Evolutionary conservation across 108 stramenopile genomes (phyloP), one percentile per base, ranked within the genome.

Genomic region (Nannochloropsis granulata): DNA sequence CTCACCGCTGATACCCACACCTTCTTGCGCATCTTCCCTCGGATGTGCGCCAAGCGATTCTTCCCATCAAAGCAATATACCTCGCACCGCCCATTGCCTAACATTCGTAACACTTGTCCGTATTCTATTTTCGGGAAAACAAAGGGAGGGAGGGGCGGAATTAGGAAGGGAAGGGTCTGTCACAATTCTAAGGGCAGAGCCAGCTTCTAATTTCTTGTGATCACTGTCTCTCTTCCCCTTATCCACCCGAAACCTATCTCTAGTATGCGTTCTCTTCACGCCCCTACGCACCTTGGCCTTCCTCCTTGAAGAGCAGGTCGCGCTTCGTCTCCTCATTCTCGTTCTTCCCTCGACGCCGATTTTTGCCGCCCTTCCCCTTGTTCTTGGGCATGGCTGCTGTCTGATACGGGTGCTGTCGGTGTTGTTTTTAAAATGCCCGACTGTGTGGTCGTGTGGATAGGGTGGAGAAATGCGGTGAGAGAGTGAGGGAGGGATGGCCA

Each of bases 21-120:
- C 95, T 99, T 97, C 89, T 97, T 99, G 44, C 98, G 91, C 98
- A 99, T 99, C 91, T 98, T 99, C 44, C 98, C 98, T 81, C 98
- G 95, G 90, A 99, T 99, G 90, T 98, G 97, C 43, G 97, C 97
- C 86, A 98, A 90, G 26, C 98, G 93, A 25, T 96, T 97, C 79
- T 96, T 95, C 83, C 97, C 97, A 89, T 99, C 98, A 91, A 95
- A 99, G 87, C 98, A 99, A 88, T 96, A 96, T 86, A 96, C 95
- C 91, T 98, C 97, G 82, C 96, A 96, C 24, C 98, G 93, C 42
- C 97, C 97, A 87, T 98, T 98, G 24, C 98, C 98, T 80, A 99
- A 93, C 98, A 99, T 99, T 83, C 95, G 92, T 25, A 98, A 92
- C 16, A 99, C 96, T 90, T 97, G 97, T 21, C 94, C 80, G 42